Percentiles rank a stretch among this genome's conserved stretches.
Conservation (phyloP, 768 basidiomycete species). For the Hericium coralloides region DNA sequence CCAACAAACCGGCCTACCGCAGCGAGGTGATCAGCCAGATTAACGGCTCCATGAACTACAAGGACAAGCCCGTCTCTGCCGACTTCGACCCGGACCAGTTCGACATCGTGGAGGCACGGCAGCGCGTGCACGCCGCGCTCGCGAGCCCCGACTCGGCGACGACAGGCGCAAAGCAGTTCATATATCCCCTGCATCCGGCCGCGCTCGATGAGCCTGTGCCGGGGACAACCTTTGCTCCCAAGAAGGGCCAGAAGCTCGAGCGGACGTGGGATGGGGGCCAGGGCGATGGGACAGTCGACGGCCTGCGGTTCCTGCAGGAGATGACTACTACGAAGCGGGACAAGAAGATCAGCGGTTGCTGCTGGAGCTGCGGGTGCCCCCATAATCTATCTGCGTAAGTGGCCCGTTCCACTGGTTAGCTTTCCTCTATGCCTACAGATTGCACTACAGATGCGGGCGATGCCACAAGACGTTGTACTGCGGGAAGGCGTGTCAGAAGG, state of each 20-base stretch:
- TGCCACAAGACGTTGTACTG: slow-evolving; percentile 1
- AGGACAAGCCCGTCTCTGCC: neutral
- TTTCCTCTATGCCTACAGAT: neutral
- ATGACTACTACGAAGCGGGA: neutral
- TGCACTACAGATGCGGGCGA: neutral
- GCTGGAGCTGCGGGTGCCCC: slow-evolving; percentile 1
- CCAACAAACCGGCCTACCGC: neutral
- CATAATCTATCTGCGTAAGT: neutral
- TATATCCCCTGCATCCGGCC: neutral
- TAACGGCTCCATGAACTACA: neutral
- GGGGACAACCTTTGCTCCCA: neutral
- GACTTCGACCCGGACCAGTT: neutral
- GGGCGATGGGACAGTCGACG: neutral
- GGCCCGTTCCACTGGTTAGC: neutral
- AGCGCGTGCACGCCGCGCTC: slow-evolving; percentile 2
- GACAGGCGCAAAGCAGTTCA: neutral
- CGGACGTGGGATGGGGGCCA: neutral
- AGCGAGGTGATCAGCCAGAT: neutral
- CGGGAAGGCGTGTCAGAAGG: neutral
- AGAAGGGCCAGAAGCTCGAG: neutral
- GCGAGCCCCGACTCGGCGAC: neutral
- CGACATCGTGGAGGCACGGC: neutral
- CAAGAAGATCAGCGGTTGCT: neutral
- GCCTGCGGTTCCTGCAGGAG: neutral
- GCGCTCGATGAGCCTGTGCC: neutral